Evolutionary conservation across 2,329 filamentous ascomycete species (phyloP).

Genomic region (Alternaria triticina): DNA sequence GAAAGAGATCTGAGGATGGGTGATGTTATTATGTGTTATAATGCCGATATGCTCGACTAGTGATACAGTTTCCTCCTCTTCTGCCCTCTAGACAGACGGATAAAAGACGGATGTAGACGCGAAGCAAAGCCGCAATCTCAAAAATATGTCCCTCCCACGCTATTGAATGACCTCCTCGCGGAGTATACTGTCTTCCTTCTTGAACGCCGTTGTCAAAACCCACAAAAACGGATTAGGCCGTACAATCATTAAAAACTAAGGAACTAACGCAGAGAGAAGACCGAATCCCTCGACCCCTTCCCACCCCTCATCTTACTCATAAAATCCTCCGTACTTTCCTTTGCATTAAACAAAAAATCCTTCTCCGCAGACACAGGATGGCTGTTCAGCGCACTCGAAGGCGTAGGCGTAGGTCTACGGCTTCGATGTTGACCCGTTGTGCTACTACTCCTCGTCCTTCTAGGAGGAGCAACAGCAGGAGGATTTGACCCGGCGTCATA

Average conservation of each 20-base stretch:
- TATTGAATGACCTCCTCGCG: not conserved
- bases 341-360: not conserved
- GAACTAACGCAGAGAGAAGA: not conserved
- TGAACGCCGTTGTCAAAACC: not conserved
- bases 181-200: not conserved
- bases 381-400: not conserved
- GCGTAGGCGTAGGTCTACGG: not conserved
- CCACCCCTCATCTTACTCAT: not conserved
- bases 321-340: constrained; percentile 3
- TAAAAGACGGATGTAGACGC: not conserved
- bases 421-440: not conserved
- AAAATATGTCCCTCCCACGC: not conserved
- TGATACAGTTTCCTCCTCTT: not conserved
- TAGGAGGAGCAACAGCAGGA: not conserved
- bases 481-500: not conserved
- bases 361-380: not conserved
- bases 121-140: not conserved
- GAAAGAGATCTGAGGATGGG: not conserved
- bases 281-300: not conserved
- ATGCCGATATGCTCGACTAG: not conserved
- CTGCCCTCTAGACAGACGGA: not conserved
- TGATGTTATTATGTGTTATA: not conserved
- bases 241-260: not conserved
- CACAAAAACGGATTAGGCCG: not conserved
- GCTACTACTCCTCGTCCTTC: not conserved